Evolutionary conservation across 768 basidiomycete species (phyloP).

Genomic region (Boletus coccyginus): DNA sequence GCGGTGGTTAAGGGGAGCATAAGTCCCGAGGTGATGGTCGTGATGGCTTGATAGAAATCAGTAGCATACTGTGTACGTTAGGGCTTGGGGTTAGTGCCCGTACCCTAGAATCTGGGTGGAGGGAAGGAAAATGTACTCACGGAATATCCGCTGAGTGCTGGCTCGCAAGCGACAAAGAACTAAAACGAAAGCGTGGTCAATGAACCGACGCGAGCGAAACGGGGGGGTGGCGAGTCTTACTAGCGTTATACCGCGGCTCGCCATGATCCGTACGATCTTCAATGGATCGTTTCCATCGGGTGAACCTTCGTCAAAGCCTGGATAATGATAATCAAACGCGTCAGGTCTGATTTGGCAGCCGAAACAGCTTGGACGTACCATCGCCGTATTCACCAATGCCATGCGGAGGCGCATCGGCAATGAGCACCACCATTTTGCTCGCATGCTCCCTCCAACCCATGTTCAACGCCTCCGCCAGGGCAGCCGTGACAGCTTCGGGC

Average conservation of each 20-base stretch:
- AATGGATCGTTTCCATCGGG: slow-evolving; percentile 93
- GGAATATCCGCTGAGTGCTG: slow-evolving; percentile 89
- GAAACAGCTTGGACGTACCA: slow-evolving; percentile 46
- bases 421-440: slow-evolving; percentile 94
- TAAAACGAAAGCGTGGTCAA: slow-evolving; percentile 31
- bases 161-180: slow-evolving; percentile 99
- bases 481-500: slow-evolving; percentile 95
- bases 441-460: slow-evolving; percentile 90
- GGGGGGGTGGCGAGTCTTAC: slow-evolving; percentile 43
- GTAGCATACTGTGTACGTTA: slow-evolving; percentile 66
- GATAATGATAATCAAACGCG: neutral
- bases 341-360: slow-evolving; percentile 11
- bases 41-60: slow-evolving; percentile 93
- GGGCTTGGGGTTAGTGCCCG: slow-evolving; percentile 13
- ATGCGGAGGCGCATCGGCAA: slow-evolving; percentile 97
- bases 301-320: slow-evolving; percentile 91
- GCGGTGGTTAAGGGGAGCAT: slow-evolving; percentile 97
- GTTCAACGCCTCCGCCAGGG: slow-evolving; percentile 77
- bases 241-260: slow-evolving; percentile 83
- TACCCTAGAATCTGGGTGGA: slow-evolving; percentile 8
- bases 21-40: slow-evolving; percentile 88
- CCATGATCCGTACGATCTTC: slow-evolving; percentile 85
- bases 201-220: neutral
- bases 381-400: slow-evolving; percentile 97
- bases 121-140: slow-evolving; percentile 41